phyloP scores from a whole-genome alignment of 1,139 yeast genomes.

The Yamadazyma sp. region DNA sequence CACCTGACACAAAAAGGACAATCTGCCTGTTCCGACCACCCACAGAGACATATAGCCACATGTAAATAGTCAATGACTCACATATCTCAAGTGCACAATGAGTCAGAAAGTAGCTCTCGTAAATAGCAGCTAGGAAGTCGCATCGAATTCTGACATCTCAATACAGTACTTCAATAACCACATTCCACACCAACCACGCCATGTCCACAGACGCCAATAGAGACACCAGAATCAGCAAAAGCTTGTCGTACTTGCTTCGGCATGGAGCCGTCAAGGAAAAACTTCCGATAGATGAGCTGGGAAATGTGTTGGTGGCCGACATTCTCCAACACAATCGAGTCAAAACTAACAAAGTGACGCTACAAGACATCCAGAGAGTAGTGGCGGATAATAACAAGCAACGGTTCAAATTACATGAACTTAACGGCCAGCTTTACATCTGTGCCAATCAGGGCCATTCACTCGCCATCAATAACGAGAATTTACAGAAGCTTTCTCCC shows the following conservation, averaged over 20 bases:
- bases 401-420: constrained; percentile 51
- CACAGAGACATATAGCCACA: background rate
- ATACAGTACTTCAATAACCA: too few species aligned
- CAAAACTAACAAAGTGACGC: constrained; percentile 53
- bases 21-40: too few species aligned
- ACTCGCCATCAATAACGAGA: constrained; percentile 44
- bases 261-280: constrained; percentile 82
- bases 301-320: constrained; percentile 58
- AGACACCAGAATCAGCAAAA: constrained; percentile 63
- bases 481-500: constrained; percentile 28
- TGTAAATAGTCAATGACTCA: constrained; percentile 2
- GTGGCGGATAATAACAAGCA: constrained; percentile 70
- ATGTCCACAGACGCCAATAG: too few species aligned
- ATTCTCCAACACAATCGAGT: constrained; percentile 60
- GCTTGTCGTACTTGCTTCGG: constrained; percentile 72
- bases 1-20: too few species aligned
- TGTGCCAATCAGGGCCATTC: constrained; percentile 97
- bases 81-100: background rate
- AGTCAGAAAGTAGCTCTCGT: too few species aligned
- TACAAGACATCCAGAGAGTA: constrained; percentile 57
- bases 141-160: background rate
- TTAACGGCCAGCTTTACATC: constrained; percentile 37
- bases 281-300: constrained; percentile 61
- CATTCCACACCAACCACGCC: too few species aligned
- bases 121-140: background rate